Conservation (phyloP, 2,329 filamentous ascomycete species). For the Thermomyces lanuginosus region DNA sequence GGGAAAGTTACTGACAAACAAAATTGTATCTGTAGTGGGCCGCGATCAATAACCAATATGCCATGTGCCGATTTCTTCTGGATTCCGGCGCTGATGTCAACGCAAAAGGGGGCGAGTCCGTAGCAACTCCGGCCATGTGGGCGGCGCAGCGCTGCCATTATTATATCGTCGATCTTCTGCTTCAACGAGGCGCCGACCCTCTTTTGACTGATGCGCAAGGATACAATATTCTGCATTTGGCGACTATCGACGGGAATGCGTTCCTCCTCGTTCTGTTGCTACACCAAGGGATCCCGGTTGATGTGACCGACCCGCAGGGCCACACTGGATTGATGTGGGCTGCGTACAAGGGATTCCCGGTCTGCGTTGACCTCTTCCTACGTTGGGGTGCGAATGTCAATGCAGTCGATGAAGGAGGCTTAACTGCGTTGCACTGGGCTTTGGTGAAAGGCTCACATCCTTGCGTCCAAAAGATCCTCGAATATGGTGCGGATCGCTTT, state of each 20-base stretch:
- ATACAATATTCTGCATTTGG: constrained; percentile 94
- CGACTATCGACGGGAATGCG: constrained; percentile 92
- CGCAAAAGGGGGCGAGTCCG: constrained; percentile 83
- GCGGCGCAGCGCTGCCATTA: constrained; percentile 93
- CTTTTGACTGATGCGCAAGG: constrained; percentile 85
- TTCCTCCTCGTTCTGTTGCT: constrained; percentile 76
- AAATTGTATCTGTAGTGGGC: constrained; percentile 54
- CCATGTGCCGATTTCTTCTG: constrained; percentile 90
- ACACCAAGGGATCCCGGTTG: constrained; percentile 89
- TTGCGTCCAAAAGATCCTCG: constrained; percentile 83
- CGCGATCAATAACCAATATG: constrained; percentile 96
- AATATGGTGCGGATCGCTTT: constrained; percentile 89
- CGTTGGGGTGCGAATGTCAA: constrained; percentile 93
- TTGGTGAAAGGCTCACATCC: constrained; percentile 80
- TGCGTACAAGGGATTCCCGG: constrained; percentile 89
- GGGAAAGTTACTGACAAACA: constrained; percentile 7
- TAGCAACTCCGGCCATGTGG: constrained; percentile 91
- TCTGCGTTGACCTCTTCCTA: constrained; percentile 79
- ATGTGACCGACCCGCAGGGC: constrained; percentile 73
- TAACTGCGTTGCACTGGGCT: constrained; percentile 92
- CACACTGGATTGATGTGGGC: constrained; percentile 98
- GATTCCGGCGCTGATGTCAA: constrained; percentile 79
- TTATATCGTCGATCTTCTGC: constrained; percentile 83
- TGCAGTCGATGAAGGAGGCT: constrained; percentile 75
- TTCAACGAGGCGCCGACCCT: constrained; percentile 82